phyloP scores from a whole-genome alignment of 306 rosid species.

The Pueraria montana region DNA sequence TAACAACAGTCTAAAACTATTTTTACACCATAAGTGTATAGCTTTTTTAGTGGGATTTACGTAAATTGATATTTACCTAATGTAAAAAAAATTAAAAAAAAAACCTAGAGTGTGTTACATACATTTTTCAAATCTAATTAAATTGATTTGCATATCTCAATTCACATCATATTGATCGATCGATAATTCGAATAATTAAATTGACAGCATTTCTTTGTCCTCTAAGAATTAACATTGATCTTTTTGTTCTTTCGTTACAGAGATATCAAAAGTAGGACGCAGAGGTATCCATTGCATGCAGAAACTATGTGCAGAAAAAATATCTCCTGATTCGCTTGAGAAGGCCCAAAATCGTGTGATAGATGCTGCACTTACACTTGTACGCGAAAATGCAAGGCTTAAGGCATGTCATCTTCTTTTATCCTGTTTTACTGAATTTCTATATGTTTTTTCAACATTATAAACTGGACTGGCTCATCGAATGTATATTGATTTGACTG shows the following conservation, averaged over 20 bases:
- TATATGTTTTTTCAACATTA: no score
- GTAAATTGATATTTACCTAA: no score
- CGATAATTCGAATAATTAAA: not conserved
- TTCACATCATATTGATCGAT: not conserved
- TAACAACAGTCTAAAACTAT: no score
- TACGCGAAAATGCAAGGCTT: not conserved
- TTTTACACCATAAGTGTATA: no score
- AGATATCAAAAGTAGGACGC: not conserved
- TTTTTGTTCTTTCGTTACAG: not conserved
- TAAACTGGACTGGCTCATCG: no score
- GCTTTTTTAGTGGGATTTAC: no score
- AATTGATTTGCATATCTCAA: not conserved
- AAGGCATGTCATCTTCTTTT: not conserved
- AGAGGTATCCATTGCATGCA: not conserved
- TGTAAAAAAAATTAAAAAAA: no score
- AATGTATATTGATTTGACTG: no score
- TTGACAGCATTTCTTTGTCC: not conserved
- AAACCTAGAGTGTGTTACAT: not conserved
- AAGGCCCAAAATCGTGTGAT: not conserved
- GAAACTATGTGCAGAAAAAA: not conserved
- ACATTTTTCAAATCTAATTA: not conserved
- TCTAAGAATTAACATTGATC: not conserved
- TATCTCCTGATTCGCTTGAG: not conserved
- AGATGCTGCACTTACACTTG: not conserved
- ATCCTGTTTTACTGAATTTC: not conserved